phyloP scores from a whole-genome alignment of 257 asterid genomes.

The Gentiana macrophylla region DNA sequence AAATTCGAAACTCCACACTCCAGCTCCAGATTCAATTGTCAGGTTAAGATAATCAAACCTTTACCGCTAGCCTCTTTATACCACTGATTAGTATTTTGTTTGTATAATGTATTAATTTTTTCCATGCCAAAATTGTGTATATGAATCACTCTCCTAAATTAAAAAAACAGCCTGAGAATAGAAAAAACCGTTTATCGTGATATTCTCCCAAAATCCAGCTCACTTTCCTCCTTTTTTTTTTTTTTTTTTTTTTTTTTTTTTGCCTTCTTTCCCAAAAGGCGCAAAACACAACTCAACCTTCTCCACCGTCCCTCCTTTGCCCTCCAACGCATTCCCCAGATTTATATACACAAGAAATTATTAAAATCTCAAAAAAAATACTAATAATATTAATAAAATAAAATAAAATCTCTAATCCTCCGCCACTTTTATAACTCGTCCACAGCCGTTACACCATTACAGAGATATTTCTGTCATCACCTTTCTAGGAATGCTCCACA shows the following conservation, averaged over 20 bases:
- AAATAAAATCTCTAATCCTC: neutral
- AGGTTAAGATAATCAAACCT: no score
- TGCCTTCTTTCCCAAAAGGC: conserved; percentile 1
- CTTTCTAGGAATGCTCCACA: neutral
- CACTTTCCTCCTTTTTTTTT: neutral
- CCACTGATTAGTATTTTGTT: no score
- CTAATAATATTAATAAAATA: no score
- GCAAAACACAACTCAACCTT: neutral
- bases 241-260: neutral
- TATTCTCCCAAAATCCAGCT: conserved; percentile 9
- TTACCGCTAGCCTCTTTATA: no score
- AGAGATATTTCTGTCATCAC: neutral
- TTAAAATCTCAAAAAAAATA: neutral
- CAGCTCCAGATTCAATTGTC: no score
- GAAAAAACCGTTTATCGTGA: conserved; percentile 8
- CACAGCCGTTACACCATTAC: neutral
- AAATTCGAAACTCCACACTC: no score
- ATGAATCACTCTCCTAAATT: no score
- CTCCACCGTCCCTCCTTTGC: neutral
- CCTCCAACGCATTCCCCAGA: conserved; percentile 4
- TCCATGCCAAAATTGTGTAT: no score
- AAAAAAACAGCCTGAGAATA: no score
- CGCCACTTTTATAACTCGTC: conserved; percentile 3
- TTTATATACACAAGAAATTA: conserved; percentile 5
- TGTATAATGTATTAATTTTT: no score